A percentile compares a stretch with the other conserved stretches of the same genome.
Conservation (phyloP, 2,329 filamentous ascomycete genomes). For the Magnaporthiopsis incrustans region DNA sequence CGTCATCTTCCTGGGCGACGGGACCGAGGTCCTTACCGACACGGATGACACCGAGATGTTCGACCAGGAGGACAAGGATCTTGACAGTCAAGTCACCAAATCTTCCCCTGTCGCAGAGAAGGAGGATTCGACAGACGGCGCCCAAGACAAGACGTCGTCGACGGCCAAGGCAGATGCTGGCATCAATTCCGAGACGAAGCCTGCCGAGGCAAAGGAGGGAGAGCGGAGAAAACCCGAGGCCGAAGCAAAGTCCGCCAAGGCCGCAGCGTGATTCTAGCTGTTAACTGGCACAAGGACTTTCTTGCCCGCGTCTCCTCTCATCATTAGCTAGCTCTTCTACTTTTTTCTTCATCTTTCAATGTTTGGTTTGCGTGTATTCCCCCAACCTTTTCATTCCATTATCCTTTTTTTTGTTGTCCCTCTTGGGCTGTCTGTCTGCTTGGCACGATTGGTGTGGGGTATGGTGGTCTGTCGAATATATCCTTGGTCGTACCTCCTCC, state of each 20-base stretch:
- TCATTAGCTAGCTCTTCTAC: not conserved
- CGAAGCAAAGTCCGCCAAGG: not conserved
- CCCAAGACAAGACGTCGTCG: not conserved
- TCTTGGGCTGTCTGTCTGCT: not conserved
- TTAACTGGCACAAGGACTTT: not conserved
- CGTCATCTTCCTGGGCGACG: slow-evolving; percentile 92
- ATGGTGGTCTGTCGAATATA: not conserved
- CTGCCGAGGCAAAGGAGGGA: not conserved
- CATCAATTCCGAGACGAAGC: not conserved
- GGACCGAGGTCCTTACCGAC: slow-evolving; percentile 84
- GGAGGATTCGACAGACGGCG: not conserved
- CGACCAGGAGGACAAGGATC: slow-evolving; percentile 83
- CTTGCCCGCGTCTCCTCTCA: not conserved
- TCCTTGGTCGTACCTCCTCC: not conserved
- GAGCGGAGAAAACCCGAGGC: not conserved
- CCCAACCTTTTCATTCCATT: not conserved
- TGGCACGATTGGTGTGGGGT: not conserved
- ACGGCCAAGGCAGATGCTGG: not conserved
- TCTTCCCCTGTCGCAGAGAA: slow-evolving; percentile 25
- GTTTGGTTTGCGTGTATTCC: not conserved
- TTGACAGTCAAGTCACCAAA: slow-evolving; percentile 76
- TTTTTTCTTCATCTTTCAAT: not conserved
- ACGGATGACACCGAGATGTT: slow-evolving; percentile 91
- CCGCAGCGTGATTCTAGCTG: not conserved
- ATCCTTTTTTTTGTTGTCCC: not conserved